Percentiles rank a stretch among this genome's conserved stretches.
Evolutionary conservation across 495 filamentous ascomycete genomes (phyloP).

Genomic region (Penicillium verhagenii): DNA sequence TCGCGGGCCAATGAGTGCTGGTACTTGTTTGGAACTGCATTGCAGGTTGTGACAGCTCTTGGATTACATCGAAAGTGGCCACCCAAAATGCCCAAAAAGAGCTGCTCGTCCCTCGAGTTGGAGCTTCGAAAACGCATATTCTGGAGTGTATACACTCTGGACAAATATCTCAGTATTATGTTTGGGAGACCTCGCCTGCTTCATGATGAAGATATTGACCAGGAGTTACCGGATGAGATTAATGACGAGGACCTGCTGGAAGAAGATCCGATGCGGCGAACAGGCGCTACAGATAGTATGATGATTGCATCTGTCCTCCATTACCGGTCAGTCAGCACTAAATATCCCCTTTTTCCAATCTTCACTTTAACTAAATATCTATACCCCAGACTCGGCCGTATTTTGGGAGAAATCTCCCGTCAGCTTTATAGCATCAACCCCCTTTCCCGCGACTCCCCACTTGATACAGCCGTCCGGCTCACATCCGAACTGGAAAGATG

Average conservation of each 20-base stretch:
- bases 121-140: constrained; percentile 54
- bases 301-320: constrained; percentile 50
- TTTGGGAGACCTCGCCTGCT: constrained; percentile 54
- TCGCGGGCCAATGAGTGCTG: constrained; percentile 51
- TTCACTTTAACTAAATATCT: too few relatives aligned
- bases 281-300: constrained; percentile 42
- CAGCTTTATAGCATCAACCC: constrained; percentile 50
- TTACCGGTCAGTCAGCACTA: constrained; percentile 29
- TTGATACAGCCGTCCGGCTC: constrained; percentile 40
- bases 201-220: constrained; percentile 53
- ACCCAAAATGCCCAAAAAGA: constrained; percentile 30
- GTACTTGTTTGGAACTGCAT: constrained; percentile 48
- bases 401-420: constrained; percentile 44
- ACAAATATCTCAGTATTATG: constrained; percentile 57
- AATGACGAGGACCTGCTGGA: constrained; percentile 55
- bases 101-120: constrained; percentile 35
- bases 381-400: constrained; percentile 38
- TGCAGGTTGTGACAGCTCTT: constrained; percentile 46
- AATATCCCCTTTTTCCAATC: neutral
- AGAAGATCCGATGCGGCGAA: constrained; percentile 33
- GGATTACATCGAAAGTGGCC: constrained; percentile 42
- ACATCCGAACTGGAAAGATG: constrained; percentile 37
- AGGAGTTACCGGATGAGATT: constrained; percentile 50
- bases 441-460: constrained; percentile 35
- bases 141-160: constrained; percentile 56